Base-by-base conservation (phyloP, 495 filamentous ascomycete species). In the Aspergillus baeticus region DNA sequence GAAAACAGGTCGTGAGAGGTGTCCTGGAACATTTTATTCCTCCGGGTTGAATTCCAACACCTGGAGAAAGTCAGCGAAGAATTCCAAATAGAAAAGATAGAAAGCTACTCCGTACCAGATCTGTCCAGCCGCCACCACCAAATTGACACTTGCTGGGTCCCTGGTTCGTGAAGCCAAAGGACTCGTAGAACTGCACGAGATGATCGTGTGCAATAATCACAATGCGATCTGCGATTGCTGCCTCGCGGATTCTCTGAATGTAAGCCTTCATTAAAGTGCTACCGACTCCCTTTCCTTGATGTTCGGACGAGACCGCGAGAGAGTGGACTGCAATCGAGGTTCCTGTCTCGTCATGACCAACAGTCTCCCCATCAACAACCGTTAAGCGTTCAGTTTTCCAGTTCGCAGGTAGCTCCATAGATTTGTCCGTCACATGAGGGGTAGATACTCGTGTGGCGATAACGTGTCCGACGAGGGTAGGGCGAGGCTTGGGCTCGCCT, bases 291-390 rank as follows among this genome's bases (percentile, higher is more conserved):
- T 83, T 82, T 34, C 83, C 74, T 55, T 96, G 92, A 38, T 90
- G 84, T 55, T 84, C 78, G 0, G 88, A 90, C 33, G 87, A 74
- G 20, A 96, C 87, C 14, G 88, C 89, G 1, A 97, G 75, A 0
- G 89, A 93, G 66, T 96, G 92, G 34, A 96, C 67, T 17, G 82
- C 88, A 50, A 98, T 74, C 2, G 91, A 94, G 34, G 82, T 62
- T 31, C 91, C 92, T 2, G 67, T 65, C 54, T 92, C 87, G 48
- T 88, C 81, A 66, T 96, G 89, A 36, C 84, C 84, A 23, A 79
- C 60, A 5, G 62, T 63, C 47, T 75, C 59, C 35, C 59, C 66
- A 18, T 76, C 59, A 41, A 74, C 65, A 20, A 66, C 57, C 13
- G 68, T 64, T 64, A 65, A 65, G 51, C 70, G 71, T 61, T 67